Evolutionary conservation across 2,329 filamentous ascomycete species (phyloP), one percentile per base, ranked within the genome.

Genomic region (Hymenoscyphus albidus): DNA sequence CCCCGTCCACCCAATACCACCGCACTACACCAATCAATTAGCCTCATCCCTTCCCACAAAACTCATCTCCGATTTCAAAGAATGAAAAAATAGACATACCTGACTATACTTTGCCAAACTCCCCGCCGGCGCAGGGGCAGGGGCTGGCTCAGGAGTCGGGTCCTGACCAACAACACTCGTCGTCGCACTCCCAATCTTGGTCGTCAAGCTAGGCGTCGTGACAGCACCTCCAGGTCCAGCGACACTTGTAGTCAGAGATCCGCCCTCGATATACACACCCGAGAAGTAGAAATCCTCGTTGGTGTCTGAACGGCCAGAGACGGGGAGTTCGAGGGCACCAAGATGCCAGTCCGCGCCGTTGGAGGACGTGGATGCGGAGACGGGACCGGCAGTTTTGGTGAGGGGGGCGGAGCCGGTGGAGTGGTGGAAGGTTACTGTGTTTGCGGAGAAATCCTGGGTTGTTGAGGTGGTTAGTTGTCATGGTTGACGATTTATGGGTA

Each of bases 281-380:
- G 84, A 88, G 77, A 90, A 91, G 75, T 85, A 90, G 79, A 88
- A 87, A 72, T 91, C 88, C 79, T 91, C 88, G 44, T 75, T 78
- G 3, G 73, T 74, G 48, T 85, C 83, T 57, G 81, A 75, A 58
- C 83, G 82, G 0, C 85, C 85, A 40, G 78, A 77, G 18, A 84
- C 80, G 13, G 87, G 85, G 63, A 91, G 79, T 68, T 90, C 84
- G 62, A 91, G 79, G 31, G 90, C 84, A 64, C 89, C 89, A 58
- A 92, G 76, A 76, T 92, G 89, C 87, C 87, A 92, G 74, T 92
- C 89, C 2, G 81, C 82, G 48, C 88, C 88, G 74, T 91, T 89
- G 59, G 85, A 88, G 35, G 81, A 85, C 4, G 88, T 85, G 59
- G 81, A 83, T 0, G 81, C 84, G 5, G 80, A 80, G 59, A 91